A percentile compares a stretch with the other conserved stretches of the same genome.
phyloP scores from a whole-genome alignment of 2,329 filamentous ascomycete genomes.

The Aspergillus ustus region DNA sequence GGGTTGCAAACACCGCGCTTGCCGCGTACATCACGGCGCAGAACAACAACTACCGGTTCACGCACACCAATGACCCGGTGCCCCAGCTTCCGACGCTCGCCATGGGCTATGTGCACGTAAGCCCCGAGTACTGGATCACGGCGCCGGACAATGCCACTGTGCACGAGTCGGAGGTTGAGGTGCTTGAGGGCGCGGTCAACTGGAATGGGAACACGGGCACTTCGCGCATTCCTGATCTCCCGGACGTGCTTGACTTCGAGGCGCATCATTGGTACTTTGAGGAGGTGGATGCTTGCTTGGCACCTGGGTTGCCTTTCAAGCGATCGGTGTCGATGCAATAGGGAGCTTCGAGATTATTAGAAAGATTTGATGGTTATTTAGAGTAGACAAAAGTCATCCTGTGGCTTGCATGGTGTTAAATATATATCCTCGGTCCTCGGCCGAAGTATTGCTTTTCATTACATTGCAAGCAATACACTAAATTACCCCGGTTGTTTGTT shows the following conservation, averaged over 20 bases:
- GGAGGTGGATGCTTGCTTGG: slow-evolving; percentile 24
- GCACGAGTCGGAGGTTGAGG: slow-evolving; percentile 23
- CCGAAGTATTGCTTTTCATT: too few relatives aligned
- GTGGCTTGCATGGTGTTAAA: too few relatives aligned
- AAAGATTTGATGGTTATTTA: too few relatives aligned
- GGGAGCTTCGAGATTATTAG: too few relatives aligned
- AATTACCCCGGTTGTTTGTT: too few relatives aligned
- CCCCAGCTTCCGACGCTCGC: slow-evolving; percentile 67
- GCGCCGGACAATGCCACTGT: slow-evolving; percentile 32
- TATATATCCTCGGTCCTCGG: too few relatives aligned
- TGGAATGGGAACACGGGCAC: slow-evolving; percentile 31
- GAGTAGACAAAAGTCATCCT: too few relatives aligned
- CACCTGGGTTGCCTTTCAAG: too few relatives aligned
- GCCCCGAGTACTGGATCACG: slow-evolving; percentile 69
- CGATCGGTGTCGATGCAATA: too few relatives aligned
- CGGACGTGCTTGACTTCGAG: slow-evolving; percentile 19
- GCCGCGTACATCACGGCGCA: slow-evolving; percentile 60
- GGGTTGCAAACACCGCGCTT: slow-evolving; percentile 64
- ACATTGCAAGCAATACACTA: too few relatives aligned
- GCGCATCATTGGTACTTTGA: slow-evolving; percentile 35
- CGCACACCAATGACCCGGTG: slow-evolving; percentile 69
- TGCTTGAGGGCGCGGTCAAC: slow-evolving; percentile 30
- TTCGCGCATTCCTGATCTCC: slow-evolving; percentile 17
- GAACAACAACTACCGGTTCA: slow-evolving; percentile 64
- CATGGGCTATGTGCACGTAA: slow-evolving; percentile 68